Evolutionary conservation across 2,329 filamentous ascomycete genomes (phyloP), one percentile per base, ranked within the genome.

Genomic region (Neocatenulostroma microsporum): DNA sequence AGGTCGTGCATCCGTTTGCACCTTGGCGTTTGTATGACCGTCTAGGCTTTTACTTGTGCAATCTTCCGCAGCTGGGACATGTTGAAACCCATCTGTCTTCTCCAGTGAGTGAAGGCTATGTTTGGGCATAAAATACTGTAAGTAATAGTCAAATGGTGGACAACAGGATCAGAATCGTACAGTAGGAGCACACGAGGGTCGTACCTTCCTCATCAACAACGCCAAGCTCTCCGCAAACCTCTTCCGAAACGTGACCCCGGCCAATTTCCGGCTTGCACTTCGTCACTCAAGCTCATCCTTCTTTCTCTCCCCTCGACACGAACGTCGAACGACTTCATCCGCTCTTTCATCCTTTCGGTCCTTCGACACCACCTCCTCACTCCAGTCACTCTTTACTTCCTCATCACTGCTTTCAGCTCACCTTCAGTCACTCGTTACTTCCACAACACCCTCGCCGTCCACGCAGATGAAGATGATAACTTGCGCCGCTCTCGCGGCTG

Each of bases 331-430:
- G 27, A 21, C 26, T 29, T 19, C 40, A 44, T 42, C n/a, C n/a
- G n/a, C n/a, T n/a, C n/a, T n/a, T n/a, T n/a, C n/a, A n/a, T n/a
- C n/a, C n/a, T n/a, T n/a, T n/a, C n/a, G n/a, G n/a, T n/a, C n/a
- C n/a, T n/a, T n/a, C n/a, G n/a, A n/a, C n/a, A n/a, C n/a, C n/a
- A n/a, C 31, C 20, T 21, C 21, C 32, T 19, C 39, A 44, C 44
- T 51, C 36, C 46, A 49, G 49, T 52, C 51, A 49, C 42, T 55
- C 51, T 30, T 52, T 51, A 46, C 37, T 45, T 31, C 37, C 42
- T 14, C 20, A 17, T 11, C 33, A 27, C 33, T 4, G 21, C 9
- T 15, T 30, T 13, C 34, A n/a, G n/a, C 19, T 3, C 31, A 30
- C 24, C 15, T 15, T 14, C 20, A 20, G 20, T 34, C 31, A 34